Evolutionary conservation across 139 green algal species (phyloP).

Genomic region (Closterium sp.): DNA sequence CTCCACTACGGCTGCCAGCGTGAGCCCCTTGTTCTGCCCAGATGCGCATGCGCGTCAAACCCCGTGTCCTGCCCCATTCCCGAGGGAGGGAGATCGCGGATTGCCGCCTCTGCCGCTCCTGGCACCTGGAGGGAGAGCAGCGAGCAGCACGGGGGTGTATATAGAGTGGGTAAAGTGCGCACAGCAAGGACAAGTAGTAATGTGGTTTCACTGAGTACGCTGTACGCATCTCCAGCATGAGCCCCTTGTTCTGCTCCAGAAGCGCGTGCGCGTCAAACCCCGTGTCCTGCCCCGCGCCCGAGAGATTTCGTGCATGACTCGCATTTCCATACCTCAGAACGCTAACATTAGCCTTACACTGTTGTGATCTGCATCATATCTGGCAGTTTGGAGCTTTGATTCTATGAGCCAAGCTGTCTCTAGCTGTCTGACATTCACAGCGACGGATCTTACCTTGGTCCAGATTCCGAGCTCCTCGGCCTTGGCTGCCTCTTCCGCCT

Average conservation of each 20-base stretch:
- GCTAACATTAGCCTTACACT: too few species aligned
- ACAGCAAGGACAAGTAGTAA: too few species aligned
- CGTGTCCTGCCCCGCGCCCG: conserved; percentile 29
- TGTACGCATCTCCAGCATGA: conserved; percentile 65
- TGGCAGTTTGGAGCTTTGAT: background rate
- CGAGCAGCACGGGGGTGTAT: too few species aligned
- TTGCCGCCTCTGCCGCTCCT: conserved; percentile 34
- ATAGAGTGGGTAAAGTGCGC: too few species aligned
- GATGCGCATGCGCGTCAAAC: conserved; percentile 53
- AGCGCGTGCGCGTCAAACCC: conserved; percentile 51
- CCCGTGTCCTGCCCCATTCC: conserved; percentile 39
- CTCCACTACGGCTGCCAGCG: conserved; percentile 80
- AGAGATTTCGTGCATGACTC: background rate
- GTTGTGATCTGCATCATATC: too few species aligned
- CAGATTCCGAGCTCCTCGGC: conserved; percentile 69
- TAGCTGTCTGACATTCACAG: background rate
- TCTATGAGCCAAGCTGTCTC: background rate
- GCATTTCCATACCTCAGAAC: background rate
- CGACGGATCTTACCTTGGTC: conserved; percentile 61
- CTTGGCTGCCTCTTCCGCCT: conserved; percentile 73
- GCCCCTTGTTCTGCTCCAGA: conserved; percentile 60
- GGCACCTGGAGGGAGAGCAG: background rate
- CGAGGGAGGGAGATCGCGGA: conserved; percentile 43
- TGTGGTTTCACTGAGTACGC: too few species aligned
- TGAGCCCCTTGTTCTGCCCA: conserved; percentile 63